A percentile compares a stretch with the other conserved stretches of the same genome.
Evolutionary conservation across 2,329 filamentous ascomycete species (phyloP).

Genomic region (Colletotrichum costaricense): DNA sequence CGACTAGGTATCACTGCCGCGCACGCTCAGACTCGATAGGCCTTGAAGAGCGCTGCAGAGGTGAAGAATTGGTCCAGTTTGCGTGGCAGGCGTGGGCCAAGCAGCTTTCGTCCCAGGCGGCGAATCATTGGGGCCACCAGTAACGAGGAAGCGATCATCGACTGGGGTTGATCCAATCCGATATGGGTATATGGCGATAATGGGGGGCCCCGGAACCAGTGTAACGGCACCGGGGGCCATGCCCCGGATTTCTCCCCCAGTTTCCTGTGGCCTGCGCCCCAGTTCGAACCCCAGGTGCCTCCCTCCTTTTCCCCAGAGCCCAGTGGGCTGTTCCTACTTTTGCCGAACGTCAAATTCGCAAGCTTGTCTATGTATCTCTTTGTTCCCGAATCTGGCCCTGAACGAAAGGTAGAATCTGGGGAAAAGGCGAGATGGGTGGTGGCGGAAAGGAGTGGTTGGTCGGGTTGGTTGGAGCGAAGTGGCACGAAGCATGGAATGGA

Average conservation of each 20-base stretch:
- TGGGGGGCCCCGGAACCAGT: constrained; percentile 19
- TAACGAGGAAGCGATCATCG: constrained; percentile 28
- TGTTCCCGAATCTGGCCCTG: constrained; percentile 5
- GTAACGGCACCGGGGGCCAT: constrained; percentile 14
- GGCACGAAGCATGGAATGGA: not conserved
- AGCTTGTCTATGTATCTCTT: not conserved
- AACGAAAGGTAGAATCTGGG: constrained; percentile 15
- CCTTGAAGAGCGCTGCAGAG: not conserved
- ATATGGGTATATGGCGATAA: constrained; percentile 9
- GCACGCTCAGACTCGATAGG: not conserved
- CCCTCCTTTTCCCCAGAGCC: not conserved
- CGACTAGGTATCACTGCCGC: not conserved
- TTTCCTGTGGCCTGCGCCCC: not conserved
- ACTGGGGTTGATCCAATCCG: constrained; percentile 5
- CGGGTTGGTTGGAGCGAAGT: not conserved
- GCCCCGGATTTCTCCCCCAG: constrained; percentile 25
- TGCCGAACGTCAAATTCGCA: constrained; percentile 23
- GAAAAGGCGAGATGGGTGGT: constrained; percentile 3
- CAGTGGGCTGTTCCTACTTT: constrained; percentile 25
- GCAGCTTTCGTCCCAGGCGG: constrained; percentile 28
- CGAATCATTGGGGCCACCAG: constrained; percentile 20
- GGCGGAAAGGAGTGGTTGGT: no score
- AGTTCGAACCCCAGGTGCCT: not conserved
- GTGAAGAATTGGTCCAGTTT: constrained; percentile 26
- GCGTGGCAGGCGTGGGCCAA: constrained; percentile 28